Percentiles rank a stretch among this genome's conserved stretches.
Evolutionary conservation across 2,329 filamentous ascomycete genomes (phyloP).

Genomic region (Dendryphion nanum): DNA sequence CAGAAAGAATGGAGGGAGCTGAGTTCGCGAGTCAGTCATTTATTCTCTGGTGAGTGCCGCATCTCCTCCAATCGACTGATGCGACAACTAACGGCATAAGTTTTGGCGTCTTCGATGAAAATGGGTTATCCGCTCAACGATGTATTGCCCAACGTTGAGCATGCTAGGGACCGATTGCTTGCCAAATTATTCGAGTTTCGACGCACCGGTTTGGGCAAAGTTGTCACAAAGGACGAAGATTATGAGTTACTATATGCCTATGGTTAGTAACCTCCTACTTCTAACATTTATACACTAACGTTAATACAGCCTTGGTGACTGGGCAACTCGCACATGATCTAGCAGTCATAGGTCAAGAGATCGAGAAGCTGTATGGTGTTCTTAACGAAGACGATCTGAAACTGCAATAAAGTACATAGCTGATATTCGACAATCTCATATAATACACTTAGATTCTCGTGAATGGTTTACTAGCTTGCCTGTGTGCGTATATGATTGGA

Average conservation of each 20-base stretch:
- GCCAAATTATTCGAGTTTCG: constrained; percentile 87
- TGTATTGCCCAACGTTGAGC: constrained; percentile 77
- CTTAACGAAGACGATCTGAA: constrained; percentile 61
- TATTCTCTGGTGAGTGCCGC: constrained; percentile 58
- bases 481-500: too few species aligned
- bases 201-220: constrained; percentile 58
- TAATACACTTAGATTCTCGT: too few species aligned
- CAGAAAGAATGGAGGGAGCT: constrained; percentile 74
- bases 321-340: constrained; percentile 59
- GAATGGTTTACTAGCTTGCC: too few species aligned
- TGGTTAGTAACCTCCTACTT: constrained; percentile 47
- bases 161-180: constrained; percentile 77
- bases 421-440: too few species aligned
- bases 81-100: constrained; percentile 35
- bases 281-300: constrained; percentile 7
- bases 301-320: constrained; percentile 57
- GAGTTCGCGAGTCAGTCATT: constrained; percentile 86
- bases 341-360: constrained; percentile 51
- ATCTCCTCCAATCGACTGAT: background rate
- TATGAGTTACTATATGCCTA: constrained; percentile 94
- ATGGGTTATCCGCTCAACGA: constrained; percentile 92
- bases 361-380: constrained; percentile 61
- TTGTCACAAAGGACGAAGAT: constrained; percentile 67
- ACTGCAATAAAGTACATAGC: constrained; percentile 37
- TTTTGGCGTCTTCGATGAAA: constrained; percentile 90